These are phyloP conservation scores for Venturia oleaginea DNA, from an alignment of 2,329 filamentous ascomycete species.

Conservation along the genomic window DNA sequence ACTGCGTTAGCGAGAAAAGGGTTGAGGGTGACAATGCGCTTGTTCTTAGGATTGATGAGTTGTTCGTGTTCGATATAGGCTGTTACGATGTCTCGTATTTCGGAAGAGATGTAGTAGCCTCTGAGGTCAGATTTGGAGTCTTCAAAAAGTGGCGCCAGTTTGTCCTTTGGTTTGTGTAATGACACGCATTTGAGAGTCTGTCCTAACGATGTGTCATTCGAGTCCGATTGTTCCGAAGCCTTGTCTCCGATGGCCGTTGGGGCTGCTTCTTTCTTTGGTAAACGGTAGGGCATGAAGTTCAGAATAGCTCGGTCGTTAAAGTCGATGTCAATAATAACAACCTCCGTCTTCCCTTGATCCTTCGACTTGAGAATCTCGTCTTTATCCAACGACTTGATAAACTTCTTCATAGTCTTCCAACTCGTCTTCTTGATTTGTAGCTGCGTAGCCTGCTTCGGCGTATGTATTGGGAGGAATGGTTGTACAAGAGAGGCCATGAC, in stretches of 20 bases:
- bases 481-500: conserved; percentile 56
- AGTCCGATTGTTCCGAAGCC: conserved; percentile 27
- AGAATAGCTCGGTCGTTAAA: conserved; percentile 47
- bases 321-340: conserved; percentile 55
- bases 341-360: conserved; percentile 48
- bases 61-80: conserved; percentile 51
- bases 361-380: conserved; percentile 54
- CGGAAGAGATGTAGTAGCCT: conserved; percentile 49
- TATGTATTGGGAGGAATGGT: conserved; percentile 55
- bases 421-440: conserved; percentile 62
- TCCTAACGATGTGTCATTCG: conserved; percentile 33
- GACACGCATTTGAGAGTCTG: conserved; percentile 43
- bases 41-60: conserved; percentile 48
- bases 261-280: conserved; percentile 47
- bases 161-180: conserved; percentile 48
- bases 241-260: conserved; percentile 28
- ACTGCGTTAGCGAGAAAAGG: conserved; percentile 55
- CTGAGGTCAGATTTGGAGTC: conserved; percentile 40
- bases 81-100: conserved; percentile 49
- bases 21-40: conserved; percentile 52
- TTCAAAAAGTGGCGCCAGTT: conserved; percentile 47
- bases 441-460: conserved; percentile 44
- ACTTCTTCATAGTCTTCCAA: conserved; percentile 62
- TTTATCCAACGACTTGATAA: conserved; percentile 60
- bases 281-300: conserved; percentile 52